Conservation (phyloP, 441 rosid genomes). For the Mallotus japonicus region DNA sequence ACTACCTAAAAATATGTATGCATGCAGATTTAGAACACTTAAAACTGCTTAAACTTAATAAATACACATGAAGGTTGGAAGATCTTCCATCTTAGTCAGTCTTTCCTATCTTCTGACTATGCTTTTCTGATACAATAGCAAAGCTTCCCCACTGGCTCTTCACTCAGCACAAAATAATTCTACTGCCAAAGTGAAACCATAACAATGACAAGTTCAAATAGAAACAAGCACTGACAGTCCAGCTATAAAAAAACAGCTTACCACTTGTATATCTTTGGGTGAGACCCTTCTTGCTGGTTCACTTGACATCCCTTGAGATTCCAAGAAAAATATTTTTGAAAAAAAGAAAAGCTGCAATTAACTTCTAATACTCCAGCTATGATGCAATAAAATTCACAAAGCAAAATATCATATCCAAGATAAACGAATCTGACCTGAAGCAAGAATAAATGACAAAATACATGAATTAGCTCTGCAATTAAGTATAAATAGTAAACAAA, state of each 20-base stretch:
- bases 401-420: neutral
- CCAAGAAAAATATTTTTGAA: neutral
- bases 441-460: neutral
- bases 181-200: neutral
- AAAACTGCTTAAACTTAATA: neutral
- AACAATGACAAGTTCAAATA: neutral
- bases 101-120: neutral
- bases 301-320: slow-evolving; percentile 60
- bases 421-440: neutral
- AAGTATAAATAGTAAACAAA: no score
- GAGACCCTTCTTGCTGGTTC: slow-evolving; percentile 78
- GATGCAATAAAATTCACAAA: neutral
- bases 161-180: neutral
- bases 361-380: neutral
- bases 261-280: slow-evolving; percentile 85
- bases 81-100: neutral
- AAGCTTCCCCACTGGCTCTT: neutral
- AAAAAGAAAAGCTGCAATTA: neutral
- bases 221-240: neutral
- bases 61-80: neutral
- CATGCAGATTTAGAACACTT: neutral
- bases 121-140: neutral
- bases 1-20: neutral
- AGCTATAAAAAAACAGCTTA: slow-evolving; percentile 24
- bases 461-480: neutral